phyloP scores from a whole-genome alignment of 768 basidiomycete species.

The Chalciporus pseudorubinellus region DNA sequence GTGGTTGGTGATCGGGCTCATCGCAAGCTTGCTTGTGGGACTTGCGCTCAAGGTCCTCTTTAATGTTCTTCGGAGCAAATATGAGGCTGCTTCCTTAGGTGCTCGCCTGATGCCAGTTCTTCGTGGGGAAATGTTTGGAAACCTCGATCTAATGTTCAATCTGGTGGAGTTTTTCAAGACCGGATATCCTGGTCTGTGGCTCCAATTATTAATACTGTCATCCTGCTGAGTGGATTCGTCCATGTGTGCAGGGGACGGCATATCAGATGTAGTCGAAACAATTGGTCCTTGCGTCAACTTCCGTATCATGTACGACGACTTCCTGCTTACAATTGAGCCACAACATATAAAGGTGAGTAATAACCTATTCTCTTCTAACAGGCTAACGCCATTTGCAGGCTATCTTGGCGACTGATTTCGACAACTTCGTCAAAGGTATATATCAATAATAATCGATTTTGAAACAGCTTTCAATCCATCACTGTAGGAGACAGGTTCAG shows the following conservation, averaged over 20 bases:
- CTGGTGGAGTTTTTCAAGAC: slow-evolving; percentile 35
- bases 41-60: slow-evolving; percentile 31
- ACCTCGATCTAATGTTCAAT: slow-evolving; percentile 41
- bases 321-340: slow-evolving; percentile 48
- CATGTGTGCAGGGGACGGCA: slow-evolving; percentile 39
- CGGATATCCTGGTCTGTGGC: slow-evolving; percentile 50
- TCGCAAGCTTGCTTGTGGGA: slow-evolving; percentile 35
- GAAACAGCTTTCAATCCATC: not conserved
- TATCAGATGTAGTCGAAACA: slow-evolving; percentile 33
- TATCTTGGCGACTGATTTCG: slow-evolving; percentile 56
- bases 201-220: not conserved
- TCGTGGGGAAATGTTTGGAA: slow-evolving; percentile 42
- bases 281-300: slow-evolving; percentile 47
- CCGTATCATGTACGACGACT: slow-evolving; percentile 43
- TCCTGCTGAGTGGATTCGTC: not conserved
- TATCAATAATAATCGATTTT: not conserved
- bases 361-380: not conserved
- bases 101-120: slow-evolving; percentile 42
- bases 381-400: slow-evolving; percentile 16
- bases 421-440: slow-evolving; percentile 57
- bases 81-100: slow-evolving; percentile 43
- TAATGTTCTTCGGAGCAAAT: slow-evolving; percentile 27
- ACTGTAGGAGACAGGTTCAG: slow-evolving; percentile 35
- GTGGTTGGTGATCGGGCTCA: slow-evolving; percentile 32
- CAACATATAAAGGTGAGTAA: slow-evolving; percentile 48